Evolutionary conservation across 1,284 basidiomycete genomes (phyloP), one percentile per base, ranked within the genome.

Genomic region (Ceratobasidium sp.): DNA sequence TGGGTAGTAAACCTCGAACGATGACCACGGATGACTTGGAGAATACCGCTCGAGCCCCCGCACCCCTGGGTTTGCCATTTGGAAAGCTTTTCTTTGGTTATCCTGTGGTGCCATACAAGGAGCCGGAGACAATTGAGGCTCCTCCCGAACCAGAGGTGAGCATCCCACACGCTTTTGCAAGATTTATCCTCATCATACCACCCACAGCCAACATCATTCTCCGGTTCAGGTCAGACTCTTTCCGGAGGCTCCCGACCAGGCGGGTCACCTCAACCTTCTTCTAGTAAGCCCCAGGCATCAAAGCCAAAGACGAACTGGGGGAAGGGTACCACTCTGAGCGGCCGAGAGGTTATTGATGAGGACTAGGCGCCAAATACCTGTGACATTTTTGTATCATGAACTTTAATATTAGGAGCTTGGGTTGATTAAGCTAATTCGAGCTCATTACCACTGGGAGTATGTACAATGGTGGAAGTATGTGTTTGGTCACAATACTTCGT

Each of bases 71-170:
- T 73, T 81, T 99, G 30, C 95, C 96, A 0, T 90, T 91, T 72
- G 97, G 97, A 21, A 91, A 95, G 74, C 82, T 97, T 25, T 97
- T 98, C 82, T 97, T 98, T 75, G 95, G 95, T 8, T 98, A 89
- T 80, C 88, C 89, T 68, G 84, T 91, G 56, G 79, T 86, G 2
- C 80, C 88, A 0, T 93, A 91, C 75, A 84, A 82, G 14, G 85
- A 87, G 7, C 81, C 86, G 13, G 75, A 79, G 25, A 60, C 56
- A 60, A 42, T 23, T n/a, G 50, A 11, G 2, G n/a, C 50, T 27
- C 14, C 50, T 7, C 36, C 47, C 6, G 49, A 49, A 19, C 50
- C 39, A 2, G 49, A 53, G 60, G 60, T 44, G 14, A 53, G 23
- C 42, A 30, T 54, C 6, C 2, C n/a, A 19, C 9, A 3, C 11